Evolutionary conservation across 371 early-diverging fungal species (phyloP).

Genomic region (Mucor piriformis): DNA sequence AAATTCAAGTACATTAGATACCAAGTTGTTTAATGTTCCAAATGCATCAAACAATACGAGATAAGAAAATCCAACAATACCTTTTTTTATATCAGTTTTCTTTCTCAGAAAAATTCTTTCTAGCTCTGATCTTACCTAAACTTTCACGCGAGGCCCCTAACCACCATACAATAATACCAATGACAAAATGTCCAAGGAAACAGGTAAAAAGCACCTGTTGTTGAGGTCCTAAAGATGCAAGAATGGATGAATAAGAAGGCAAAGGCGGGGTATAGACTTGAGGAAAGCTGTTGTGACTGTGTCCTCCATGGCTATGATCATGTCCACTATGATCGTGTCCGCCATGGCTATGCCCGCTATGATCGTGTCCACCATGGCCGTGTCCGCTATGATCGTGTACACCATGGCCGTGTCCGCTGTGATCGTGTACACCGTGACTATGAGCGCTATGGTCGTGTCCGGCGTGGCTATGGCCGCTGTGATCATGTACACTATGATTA

Average conservation of each 20-base stretch:
- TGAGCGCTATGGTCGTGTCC: constrained; percentile 1
- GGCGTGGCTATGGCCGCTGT: constrained; percentile 3
- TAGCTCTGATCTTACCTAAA: constrained; percentile 49
- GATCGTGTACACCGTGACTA: constrained; percentile 16
- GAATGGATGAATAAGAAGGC: constrained; percentile 34
- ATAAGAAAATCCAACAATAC: constrained; percentile 50
- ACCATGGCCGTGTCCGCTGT: constrained; percentile 22
- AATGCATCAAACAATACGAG: constrained; percentile 56
- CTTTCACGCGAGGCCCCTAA: constrained; percentile 53
- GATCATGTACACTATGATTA: constrained; percentile 9
- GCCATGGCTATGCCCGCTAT: constrained; percentile 10
- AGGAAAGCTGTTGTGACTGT: constrained; percentile 28
- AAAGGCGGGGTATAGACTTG: constrained; percentile 30
- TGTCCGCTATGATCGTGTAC: constrained; percentile 22
- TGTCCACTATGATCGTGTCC: constrained; percentile 6
- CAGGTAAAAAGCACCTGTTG: constrained; percentile 68
- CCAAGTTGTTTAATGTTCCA: constrained; percentile 50
- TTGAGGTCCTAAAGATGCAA: constrained; percentile 44
- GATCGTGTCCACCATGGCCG: constrained; percentile 12
- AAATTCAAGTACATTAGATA: constrained; percentile 48
- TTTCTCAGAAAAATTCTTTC: not conserved
- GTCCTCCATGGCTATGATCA: constrained; percentile 8
- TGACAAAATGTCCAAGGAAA: constrained; percentile 47
- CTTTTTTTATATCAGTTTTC: constrained; percentile 15
- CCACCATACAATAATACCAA: constrained; percentile 53